Percentiles rank a stretch among this genome's conserved stretches.
Evolutionary conservation across 106 monocot genomes (phyloP).

Genomic region (Triglochin maritima): DNA sequence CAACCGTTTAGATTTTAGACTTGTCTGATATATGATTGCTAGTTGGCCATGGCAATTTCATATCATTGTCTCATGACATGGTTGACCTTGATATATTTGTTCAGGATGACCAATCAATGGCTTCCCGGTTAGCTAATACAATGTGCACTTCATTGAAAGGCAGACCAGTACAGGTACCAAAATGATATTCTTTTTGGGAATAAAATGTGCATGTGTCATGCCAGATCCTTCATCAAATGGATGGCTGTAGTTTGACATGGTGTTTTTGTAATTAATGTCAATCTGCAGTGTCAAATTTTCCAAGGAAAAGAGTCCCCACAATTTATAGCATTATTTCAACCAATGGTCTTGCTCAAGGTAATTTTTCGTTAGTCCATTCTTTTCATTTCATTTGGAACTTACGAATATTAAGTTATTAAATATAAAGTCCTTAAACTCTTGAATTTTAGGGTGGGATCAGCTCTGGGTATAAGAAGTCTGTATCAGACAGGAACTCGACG

Average conservation of each 20-base stretch:
- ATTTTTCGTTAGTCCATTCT: not conserved
- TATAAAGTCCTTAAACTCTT: not conserved
- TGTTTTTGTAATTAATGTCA: not conserved
- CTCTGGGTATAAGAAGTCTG: slow-evolving; percentile 17
- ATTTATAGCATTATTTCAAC: slow-evolving; percentile 18
- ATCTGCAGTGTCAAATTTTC: slow-evolving; percentile 15
- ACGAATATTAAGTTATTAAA: not conserved
- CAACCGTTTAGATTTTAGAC: too few relatives aligned
- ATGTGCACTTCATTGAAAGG: slow-evolving; percentile 20
- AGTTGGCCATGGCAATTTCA: not conserved
- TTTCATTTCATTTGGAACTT: not conserved
- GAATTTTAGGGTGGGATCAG: slow-evolving; percentile 13
- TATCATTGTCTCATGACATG: not conserved
- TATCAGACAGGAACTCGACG: slow-evolving; percentile 3
- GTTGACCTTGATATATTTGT: not conserved
- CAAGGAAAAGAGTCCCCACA: slow-evolving; percentile 18
- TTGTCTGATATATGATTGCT: not conserved
- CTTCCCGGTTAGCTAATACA: slow-evolving; percentile 12
- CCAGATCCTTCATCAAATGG: not conserved
- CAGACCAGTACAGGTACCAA: slow-evolving; percentile 13
- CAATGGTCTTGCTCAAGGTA: slow-evolving; percentile 20
- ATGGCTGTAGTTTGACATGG: not conserved
- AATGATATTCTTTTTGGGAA: not conserved
- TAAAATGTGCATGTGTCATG: too few relatives aligned
- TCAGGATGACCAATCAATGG: slow-evolving; percentile 12